Evolutionary conservation across 2,329 filamentous ascomycete species (phyloP).

Genomic region (Alternaria angustiovoidea): DNA sequence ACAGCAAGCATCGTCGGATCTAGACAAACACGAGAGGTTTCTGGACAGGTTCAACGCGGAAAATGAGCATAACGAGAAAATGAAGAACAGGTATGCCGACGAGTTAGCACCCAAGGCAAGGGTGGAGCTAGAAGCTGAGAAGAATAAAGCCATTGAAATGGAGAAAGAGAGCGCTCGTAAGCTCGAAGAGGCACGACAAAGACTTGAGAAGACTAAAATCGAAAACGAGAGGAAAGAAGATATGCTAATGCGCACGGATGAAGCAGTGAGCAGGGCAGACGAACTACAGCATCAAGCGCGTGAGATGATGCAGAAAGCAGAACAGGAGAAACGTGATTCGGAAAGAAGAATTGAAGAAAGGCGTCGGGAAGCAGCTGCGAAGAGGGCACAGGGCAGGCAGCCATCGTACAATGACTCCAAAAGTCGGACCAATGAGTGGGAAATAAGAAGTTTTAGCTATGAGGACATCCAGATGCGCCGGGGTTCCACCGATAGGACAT

Average conservation of each 20-base stretch:
- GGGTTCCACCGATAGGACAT: background rate
- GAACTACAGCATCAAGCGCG: background rate
- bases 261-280: background rate
- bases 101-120: background rate
- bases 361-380: background rate
- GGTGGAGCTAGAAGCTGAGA: background rate
- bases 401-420: background rate
- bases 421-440: background rate
- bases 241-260: background rate
- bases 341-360: background rate
- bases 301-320: background rate
- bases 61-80: background rate
- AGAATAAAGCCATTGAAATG: background rate
- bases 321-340: background rate
- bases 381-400: background rate
- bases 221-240: background rate
- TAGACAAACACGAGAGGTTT: background rate
- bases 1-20: background rate
- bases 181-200: background rate
- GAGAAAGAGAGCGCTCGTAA: background rate
- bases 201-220: background rate
- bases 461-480: background rate
- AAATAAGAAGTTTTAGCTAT: background rate
- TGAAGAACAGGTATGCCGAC: conserved; percentile 4
- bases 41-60: background rate